Base-by-base conservation (phyloP, 306 rosid species). In the Malus orientalis region DNA sequence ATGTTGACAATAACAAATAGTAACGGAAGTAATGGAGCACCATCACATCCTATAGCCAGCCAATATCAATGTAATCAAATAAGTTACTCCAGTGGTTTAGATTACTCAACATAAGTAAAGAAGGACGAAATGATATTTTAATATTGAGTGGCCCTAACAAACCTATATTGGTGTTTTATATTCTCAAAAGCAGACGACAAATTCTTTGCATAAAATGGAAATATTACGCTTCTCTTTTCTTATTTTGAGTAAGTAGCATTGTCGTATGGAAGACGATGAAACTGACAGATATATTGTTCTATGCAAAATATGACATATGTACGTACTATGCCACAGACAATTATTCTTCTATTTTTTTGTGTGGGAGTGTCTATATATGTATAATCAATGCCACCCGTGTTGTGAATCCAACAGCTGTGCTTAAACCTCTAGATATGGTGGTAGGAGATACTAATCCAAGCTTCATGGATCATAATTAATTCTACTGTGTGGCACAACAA, bases 1-100 rank as follows among this genome's bases (percentile, higher is more conserved):
- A 87, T 87, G 82, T 87, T 87, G 78, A 87, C 90, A 67, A 84
- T 58, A 70, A 84, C 45, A 59, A 87, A 87, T 47, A 84, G 83
- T 78, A 87, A 30, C 19, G 88, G 90, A 32, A 87, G 81, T 40
- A 87, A 59, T 9, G 88, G 90, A 38, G 88, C 90, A 55, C 90
- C 90, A 71, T 82, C 88, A 64, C 90, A 87, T 54, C 90, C 88
- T 87, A 76, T 44, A 20, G 45, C 32, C 62, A 57, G 82, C 77
- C 77, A 73, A 63, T 55, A 19, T 58, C 33, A 70, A 22, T 3
- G 57, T 54, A 78, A 64, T 32, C 25, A 70, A 14, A 36, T 44
- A 47, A 62, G 27, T 69, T 42, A 19, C 67, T 59, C 36, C 23
- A 25, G 11, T 40, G 38, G 54, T 60, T 16, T 8, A 57, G 22